phyloP scores from a whole-genome alignment of 2,329 filamentous ascomycete genomes.

The Fusarium clavum region DNA sequence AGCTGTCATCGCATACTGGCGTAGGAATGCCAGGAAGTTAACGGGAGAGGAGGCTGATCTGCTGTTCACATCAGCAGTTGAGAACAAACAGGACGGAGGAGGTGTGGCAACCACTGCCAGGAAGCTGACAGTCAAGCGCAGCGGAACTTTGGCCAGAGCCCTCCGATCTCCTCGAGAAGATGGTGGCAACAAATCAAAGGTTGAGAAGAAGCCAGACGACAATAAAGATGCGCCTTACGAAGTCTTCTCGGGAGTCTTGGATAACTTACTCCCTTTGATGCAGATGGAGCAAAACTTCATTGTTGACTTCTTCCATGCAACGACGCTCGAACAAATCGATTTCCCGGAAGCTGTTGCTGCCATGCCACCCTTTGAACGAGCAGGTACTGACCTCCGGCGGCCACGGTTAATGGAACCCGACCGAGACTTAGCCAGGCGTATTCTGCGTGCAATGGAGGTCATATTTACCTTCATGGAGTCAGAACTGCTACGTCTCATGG shows the following conservation, averaged over 20 bases:
- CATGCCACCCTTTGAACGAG: conserved; percentile 73
- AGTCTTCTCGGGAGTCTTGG: conserved; percentile 81
- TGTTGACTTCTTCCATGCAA: conserved; percentile 95
- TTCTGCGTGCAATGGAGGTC: conserved; percentile 89
- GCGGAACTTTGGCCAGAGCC: conserved; percentile 83
- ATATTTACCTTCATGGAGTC: conserved; percentile 85
- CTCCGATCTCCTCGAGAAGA: conserved; percentile 77
- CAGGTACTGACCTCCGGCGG: conserved; percentile 77
- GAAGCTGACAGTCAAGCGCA: conserved; percentile 93
- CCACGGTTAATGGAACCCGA: conserved; percentile 89
- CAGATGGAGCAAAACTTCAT: conserved; percentile 97
- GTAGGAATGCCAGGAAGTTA: conserved; percentile 79
- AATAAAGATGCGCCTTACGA: conserved; percentile 81
- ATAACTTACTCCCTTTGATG: conserved; percentile 84
- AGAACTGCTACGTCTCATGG: conserved; percentile 82
- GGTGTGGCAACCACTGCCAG: conserved; percentile 78
- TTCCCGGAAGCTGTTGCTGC: conserved; percentile 83
- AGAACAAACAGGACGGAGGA: conserved; percentile 87
- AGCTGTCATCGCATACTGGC: conserved; percentile 82
- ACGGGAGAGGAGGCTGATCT: conserved; percentile 83
- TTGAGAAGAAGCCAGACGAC: conserved; percentile 70
- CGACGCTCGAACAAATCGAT: conserved; percentile 83
- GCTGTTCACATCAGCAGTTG: conserved; percentile 84
- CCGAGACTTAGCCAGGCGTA: conserved; percentile 82
- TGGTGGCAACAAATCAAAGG: conserved; percentile 60